A percentile compares a stretch with the other conserved stretches of the same genome.
phyloP scores from a whole-genome alignment of 306 rosid species.

The Mimosa bimucronata region DNA sequence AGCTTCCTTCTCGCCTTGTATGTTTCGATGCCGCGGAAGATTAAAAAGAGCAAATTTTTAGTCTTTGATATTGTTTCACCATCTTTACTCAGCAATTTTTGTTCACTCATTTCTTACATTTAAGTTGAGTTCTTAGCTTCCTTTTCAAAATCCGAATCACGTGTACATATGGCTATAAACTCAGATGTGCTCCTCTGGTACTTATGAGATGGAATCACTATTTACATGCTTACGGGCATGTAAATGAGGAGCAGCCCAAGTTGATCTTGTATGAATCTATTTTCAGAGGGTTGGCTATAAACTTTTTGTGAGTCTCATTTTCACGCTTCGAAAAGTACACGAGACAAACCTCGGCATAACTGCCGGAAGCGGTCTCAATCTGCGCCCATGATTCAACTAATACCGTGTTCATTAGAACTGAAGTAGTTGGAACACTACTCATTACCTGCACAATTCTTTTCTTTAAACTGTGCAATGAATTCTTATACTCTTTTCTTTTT shows the following conservation, averaged over 20 bases:
- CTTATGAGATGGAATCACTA: conserved; percentile 25
- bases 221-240: neutral
- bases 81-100: neutral
- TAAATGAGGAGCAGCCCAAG: neutral
- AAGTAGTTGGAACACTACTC: conserved; percentile 13
- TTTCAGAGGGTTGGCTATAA: neutral
- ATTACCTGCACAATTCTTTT: neutral
- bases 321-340: neutral
- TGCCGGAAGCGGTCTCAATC: neutral
- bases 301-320: neutral
- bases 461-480: neutral
- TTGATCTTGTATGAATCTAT: neutral
- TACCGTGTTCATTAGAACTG: conserved; percentile 16
- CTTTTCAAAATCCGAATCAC: conserved; percentile 21
- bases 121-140: neutral
- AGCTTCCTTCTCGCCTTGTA: conserved; percentile 10
- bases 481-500: neutral
- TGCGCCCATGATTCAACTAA: conserved; percentile 22
- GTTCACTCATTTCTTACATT: neutral
- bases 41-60: neutral
- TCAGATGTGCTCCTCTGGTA: neutral
- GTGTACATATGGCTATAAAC: conserved; percentile 17
- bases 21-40: conserved; percentile 8
- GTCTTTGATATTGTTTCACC: neutral
- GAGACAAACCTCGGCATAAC: neutral